Percentiles rank a stretch among this genome's conserved stretches.
phyloP scores from a whole-genome alignment of 192 early-diverging fungal species.

The Coemansia sp. region DNA sequence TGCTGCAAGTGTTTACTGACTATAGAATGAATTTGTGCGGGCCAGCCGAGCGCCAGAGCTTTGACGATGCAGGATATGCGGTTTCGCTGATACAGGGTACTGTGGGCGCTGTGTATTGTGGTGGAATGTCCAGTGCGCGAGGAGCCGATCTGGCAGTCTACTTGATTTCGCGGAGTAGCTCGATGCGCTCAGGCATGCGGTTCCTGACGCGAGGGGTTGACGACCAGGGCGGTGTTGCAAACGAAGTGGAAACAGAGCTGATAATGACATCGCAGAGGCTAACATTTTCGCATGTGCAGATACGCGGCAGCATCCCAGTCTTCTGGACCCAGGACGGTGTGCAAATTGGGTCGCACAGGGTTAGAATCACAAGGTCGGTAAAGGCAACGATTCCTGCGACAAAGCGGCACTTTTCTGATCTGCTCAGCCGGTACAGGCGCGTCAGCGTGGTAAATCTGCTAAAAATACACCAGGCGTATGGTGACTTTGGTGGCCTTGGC shows the following conservation, averaged over 20 bases:
- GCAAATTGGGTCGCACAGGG: conserved; percentile 80
- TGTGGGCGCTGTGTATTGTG: conserved; percentile 29
- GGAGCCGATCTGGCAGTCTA: conserved; percentile 19
- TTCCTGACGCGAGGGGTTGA: conserved; percentile 95
- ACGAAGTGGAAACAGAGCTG: conserved; percentile 97
- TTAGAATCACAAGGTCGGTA: conserved; percentile 77
- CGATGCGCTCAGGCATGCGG: conserved; percentile 75
- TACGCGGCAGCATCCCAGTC: conserved; percentile 86
- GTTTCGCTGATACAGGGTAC: conserved; percentile 56
- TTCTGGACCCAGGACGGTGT: conserved; percentile 97
- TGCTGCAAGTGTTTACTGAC: conserved; percentile 76
- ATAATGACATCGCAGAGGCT: conserved; percentile 61
- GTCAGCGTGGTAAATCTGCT: conserved; percentile 83
- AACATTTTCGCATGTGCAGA: conserved; percentile 76
- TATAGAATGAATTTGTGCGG: conserved; percentile 76
- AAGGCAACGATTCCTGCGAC: conserved; percentile 85
- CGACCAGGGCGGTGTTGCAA: conserved; percentile 95
- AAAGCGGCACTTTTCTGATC: conserved; percentile 69
- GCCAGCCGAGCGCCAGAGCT: conserved; percentile 58
- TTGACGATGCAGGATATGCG: conserved; percentile 77
- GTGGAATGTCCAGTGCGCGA: not conserved
- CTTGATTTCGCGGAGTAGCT: conserved; percentile 52
- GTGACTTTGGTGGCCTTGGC: conserved; percentile 10
- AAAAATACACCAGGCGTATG: conserved; percentile 55
- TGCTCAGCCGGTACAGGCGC: conserved; percentile 70